These are phyloP conservation scores for Mucor circinelloides DNA, from an alignment of 371 early-diverging fungal genomes.

Conservation along the genomic window DNA sequence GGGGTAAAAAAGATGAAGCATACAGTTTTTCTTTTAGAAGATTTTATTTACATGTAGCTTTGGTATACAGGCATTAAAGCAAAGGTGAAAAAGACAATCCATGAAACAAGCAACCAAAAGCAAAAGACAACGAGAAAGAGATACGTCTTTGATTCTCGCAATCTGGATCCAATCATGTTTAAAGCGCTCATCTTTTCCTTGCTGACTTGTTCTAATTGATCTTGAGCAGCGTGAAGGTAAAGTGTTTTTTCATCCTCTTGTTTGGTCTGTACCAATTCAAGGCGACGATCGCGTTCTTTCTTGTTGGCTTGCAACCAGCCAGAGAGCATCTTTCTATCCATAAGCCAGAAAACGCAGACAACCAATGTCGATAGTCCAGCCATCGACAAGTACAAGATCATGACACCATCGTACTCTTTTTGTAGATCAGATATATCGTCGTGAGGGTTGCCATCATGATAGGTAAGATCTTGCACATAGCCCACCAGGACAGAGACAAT, in stretches of 20 bases:
- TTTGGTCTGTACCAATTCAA: slow-evolving; percentile 30
- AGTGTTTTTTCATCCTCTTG: slow-evolving; percentile 29
- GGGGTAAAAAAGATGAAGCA: not conserved
- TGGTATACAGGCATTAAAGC: slow-evolving; percentile 52
- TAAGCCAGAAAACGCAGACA: slow-evolving; percentile 31
- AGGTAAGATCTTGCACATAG: slow-evolving; percentile 53
- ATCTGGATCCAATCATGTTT: slow-evolving; percentile 31
- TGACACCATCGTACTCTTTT: slow-evolving; percentile 46
- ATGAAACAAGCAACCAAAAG: slow-evolving; percentile 44
- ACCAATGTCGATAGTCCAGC: slow-evolving; percentile 29
- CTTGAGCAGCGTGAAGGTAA: slow-evolving; percentile 18
- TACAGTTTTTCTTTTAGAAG: not conserved
- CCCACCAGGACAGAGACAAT: slow-evolving; percentile 53
- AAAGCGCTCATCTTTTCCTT: slow-evolving; percentile 19
- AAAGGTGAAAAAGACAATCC: slow-evolving; percentile 48
- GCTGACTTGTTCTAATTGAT: slow-evolving; percentile 8
- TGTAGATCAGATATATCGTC: slow-evolving; percentile 35
- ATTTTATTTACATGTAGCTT: slow-evolving; percentile 26
- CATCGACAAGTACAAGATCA: slow-evolving; percentile 42
- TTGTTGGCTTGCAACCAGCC: slow-evolving; percentile 48
- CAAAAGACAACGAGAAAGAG: slow-evolving; percentile 28
- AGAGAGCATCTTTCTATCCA: slow-evolving; percentile 33
- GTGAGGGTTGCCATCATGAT: slow-evolving; percentile 42
- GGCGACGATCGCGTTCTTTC: slow-evolving; percentile 34
- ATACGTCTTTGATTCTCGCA: slow-evolving; percentile 30